Conservation (phyloP, 139 green algal species). For the Picochlorum sp. region DNA sequence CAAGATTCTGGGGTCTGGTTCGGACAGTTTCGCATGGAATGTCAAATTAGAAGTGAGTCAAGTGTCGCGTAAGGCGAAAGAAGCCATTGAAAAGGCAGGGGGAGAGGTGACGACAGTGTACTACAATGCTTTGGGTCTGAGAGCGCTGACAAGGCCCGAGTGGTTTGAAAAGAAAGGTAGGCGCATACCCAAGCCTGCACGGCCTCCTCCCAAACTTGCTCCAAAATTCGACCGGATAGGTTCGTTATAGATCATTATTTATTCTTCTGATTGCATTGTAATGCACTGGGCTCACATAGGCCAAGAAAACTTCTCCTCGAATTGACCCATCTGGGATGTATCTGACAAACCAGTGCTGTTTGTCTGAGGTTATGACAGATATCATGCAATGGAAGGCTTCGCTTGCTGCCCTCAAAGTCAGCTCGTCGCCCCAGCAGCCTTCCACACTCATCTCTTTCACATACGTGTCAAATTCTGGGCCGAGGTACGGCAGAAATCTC, state of each 20-base stretch:
- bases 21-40: constrained; percentile 23
- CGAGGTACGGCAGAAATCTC: constrained; percentile 44
- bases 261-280: constrained; percentile 54
- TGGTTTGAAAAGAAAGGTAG: constrained; percentile 61
- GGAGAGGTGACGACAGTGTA: constrained; percentile 82
- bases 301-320: constrained; percentile 53
- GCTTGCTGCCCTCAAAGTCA: constrained; percentile 55
- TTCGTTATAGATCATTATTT: not conserved
- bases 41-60: constrained; percentile 70
- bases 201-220: constrained; percentile 54
- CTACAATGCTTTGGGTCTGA: constrained; percentile 83
- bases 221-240: constrained; percentile 50
- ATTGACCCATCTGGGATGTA: constrained; percentile 27
- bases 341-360: constrained; percentile 51
- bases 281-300: constrained; percentile 58
- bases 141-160: constrained; percentile 66
- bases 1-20: constrained; percentile 65
- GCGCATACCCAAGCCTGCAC: constrained; percentile 59
- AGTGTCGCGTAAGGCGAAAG: constrained; percentile 34
- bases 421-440: constrained; percentile 64
- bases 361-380: constrained; percentile 49
- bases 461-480: constrained; percentile 32
- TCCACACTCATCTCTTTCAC: constrained; percentile 32
- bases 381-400: constrained; percentile 46
- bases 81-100: constrained; percentile 55